These are phyloP conservation scores for Dactylellina leptospora DNA, from an alignment of 2,329 filamentous ascomycete genomes.

Conservation along the genomic window DNA sequence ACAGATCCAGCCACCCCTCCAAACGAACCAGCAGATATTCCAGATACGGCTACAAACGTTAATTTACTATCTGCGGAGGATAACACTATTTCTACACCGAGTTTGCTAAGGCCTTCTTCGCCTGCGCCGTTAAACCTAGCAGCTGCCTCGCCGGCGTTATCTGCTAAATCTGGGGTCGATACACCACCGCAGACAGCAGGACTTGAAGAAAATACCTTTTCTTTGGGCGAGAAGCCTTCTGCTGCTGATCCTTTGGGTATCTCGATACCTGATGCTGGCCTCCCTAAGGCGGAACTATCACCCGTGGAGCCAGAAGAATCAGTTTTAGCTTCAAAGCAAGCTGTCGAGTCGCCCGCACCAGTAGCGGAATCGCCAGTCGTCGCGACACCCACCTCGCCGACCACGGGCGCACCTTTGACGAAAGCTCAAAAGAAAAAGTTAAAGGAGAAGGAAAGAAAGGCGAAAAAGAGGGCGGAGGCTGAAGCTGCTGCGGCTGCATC, in stretches of 20 bases:
- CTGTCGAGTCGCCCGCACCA: slow-evolving; percentile 13
- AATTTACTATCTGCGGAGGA: slow-evolving; percentile 50
- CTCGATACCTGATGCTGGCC: slow-evolving; percentile 46
- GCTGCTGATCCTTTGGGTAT: slow-evolving; percentile 35
- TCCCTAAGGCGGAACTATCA: slow-evolving; percentile 20
- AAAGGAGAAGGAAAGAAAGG: slow-evolving; percentile 42
- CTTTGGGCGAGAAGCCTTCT: slow-evolving; percentile 18
- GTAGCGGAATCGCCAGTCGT: slow-evolving; percentile 20
- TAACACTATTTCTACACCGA: slow-evolving; percentile 17
- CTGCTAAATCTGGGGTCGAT: slow-evolving; percentile 39
- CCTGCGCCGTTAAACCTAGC: slow-evolving; percentile 44
- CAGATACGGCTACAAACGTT: slow-evolving; percentile 36
- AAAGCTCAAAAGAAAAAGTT: slow-evolving; percentile 40
- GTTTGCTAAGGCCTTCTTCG: slow-evolving; percentile 42
- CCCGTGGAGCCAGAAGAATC: slow-evolving; percentile 7
- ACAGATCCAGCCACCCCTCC: slow-evolving; percentile 42
- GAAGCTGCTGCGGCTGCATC: slow-evolving; percentile 18
- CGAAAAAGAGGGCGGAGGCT: slow-evolving; percentile 31
- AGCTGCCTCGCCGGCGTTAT: slow-evolving; percentile 40
- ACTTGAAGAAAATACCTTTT: slow-evolving; percentile 25
- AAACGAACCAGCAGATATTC: slow-evolving; percentile 32
- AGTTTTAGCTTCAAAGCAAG: slow-evolving; percentile 1
- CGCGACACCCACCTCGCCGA: slow-evolving; percentile 15
- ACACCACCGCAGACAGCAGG: slow-evolving; percentile 47
- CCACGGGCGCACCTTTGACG: slow-evolving; percentile 7